Conservation (phyloP, 305 asterid species). For the Fraxinus floribunda region DNA sequence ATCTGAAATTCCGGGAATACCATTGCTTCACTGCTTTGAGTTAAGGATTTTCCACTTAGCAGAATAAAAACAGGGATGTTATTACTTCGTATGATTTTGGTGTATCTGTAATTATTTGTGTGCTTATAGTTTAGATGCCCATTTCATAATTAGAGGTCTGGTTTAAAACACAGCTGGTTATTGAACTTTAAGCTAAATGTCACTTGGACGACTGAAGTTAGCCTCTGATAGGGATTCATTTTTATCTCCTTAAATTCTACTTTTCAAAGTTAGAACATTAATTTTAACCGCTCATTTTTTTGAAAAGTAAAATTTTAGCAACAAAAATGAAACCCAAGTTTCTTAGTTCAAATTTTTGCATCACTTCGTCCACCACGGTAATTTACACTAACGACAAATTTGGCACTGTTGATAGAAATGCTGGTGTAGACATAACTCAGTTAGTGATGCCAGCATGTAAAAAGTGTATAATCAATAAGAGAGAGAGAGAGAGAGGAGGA, state of each 20-base stretch:
- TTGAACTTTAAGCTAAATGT: background rate
- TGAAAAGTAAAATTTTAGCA: background rate
- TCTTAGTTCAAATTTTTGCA: background rate
- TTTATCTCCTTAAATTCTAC: background rate
- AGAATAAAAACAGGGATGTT: background rate
- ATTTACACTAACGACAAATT: background rate
- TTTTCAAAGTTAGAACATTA: too few relatives aligned
- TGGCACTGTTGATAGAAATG: background rate
- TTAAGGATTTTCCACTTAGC: background rate
- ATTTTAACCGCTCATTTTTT: too few relatives aligned
- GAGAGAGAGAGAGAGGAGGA: background rate
- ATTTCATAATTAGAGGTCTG: background rate
- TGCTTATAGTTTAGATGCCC: background rate
- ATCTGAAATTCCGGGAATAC: background rate
- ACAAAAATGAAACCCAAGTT: background rate
- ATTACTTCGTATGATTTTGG: background rate
- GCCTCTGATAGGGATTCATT: background rate
- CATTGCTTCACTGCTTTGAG: background rate
- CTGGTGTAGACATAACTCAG: background rate
- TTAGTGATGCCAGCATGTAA: background rate
- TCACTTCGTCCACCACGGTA: background rate
- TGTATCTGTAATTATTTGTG: background rate
- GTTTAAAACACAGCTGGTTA: background rate
- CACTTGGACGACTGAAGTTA: background rate
- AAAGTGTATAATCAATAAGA: background rate